Percentiles rank a stretch among this genome's conserved stretches.
Evolutionary conservation across 2,329 filamentous ascomycete species (phyloP).

Genomic region (Colletotrichum lentis): DNA sequence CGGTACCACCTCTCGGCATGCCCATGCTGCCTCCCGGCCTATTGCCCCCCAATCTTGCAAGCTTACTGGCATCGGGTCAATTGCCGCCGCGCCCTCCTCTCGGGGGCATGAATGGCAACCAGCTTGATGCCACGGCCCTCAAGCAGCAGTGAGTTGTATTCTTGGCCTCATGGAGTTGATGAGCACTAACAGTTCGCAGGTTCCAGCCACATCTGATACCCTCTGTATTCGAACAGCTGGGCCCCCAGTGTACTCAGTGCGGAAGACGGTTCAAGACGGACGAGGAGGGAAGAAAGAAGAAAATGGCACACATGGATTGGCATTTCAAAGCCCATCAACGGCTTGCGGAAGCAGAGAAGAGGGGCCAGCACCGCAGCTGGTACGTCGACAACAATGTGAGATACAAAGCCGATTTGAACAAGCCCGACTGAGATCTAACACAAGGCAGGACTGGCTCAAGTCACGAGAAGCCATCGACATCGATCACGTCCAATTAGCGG

Average conservation of each 20-base stretch:
- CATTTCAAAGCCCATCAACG: conserved; percentile 94
- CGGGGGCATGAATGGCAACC: conserved; percentile 58
- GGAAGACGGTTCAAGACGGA: conserved; percentile 84
- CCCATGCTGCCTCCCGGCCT: conserved; percentile 42
- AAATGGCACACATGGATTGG: conserved; percentile 95
- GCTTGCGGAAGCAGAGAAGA: conserved; percentile 83
- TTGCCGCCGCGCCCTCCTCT: conserved; percentile 40
- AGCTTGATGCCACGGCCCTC: conserved; percentile 72
- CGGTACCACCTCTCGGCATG: conserved; percentile 44
- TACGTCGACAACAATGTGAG: conserved; percentile 87
- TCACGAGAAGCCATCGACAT: conserved; percentile 47
- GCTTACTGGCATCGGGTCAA: conserved; percentile 46
- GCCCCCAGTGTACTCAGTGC: conserved; percentile 90
- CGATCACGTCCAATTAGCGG: conserved; percentile 24
- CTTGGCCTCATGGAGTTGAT: background rate
- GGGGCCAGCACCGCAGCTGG: conserved; percentile 91
- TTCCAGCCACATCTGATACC: conserved; percentile 78
- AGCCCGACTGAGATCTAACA: conserved; percentile 39
- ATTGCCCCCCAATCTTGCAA: conserved; percentile 49
- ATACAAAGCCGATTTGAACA: conserved; percentile 36
- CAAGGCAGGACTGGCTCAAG: conserved; percentile 33
- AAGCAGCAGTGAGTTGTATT: conserved; percentile 69
- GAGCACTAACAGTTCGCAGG: conserved; percentile 52
- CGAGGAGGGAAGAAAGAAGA: conserved; percentile 81
- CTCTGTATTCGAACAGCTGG: conserved; percentile 79